Conservation (phyloP, 2,329 filamentous ascomycete genomes). For the Hymenoscyphus infarciens region DNA sequence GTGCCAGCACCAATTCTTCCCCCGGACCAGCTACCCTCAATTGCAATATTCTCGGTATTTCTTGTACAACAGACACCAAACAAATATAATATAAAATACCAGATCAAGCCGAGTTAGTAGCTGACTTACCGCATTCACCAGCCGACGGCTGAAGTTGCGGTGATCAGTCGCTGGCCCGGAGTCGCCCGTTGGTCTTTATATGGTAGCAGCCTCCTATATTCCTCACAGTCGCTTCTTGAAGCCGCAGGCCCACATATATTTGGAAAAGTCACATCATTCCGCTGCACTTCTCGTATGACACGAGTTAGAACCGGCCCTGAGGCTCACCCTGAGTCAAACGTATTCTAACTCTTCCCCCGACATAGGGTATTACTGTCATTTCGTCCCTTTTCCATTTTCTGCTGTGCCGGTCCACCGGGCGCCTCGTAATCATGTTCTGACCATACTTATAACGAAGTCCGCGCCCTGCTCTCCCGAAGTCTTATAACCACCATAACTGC, state of each 20-base stretch:
- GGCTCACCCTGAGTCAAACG: conserved; percentile 7
- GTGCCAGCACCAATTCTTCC: not conserved
- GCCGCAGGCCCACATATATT: conserved; percentile 10
- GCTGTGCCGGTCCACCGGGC: not conserved
- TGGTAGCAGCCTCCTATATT: conserved; percentile 2
- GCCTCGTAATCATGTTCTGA: not conserved
- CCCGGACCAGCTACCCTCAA: not conserved
- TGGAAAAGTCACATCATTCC: conserved; percentile 23
- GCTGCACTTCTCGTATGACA: conserved; percentile 25
- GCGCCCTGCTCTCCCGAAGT: not conserved
- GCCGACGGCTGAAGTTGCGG: not conserved
- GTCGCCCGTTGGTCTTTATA: conserved; percentile 18
- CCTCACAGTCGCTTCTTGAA: conserved; percentile 7
- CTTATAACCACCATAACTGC: not conserved
- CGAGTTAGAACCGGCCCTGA: conserved; percentile 25
- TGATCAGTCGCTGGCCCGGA: conserved; percentile 10
- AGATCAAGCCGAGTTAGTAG: not conserved
- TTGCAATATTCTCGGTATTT: not conserved
- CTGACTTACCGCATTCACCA: not conserved
- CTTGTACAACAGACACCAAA: not conserved
- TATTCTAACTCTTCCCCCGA: not conserved
- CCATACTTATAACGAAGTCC: not conserved
- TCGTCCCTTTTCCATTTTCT: not conserved
- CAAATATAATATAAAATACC: not conserved
- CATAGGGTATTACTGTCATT: not conserved